phyloP scores from a whole-genome alignment of 139 green algal genomes.

The Medakamo hakoo region DNA sequence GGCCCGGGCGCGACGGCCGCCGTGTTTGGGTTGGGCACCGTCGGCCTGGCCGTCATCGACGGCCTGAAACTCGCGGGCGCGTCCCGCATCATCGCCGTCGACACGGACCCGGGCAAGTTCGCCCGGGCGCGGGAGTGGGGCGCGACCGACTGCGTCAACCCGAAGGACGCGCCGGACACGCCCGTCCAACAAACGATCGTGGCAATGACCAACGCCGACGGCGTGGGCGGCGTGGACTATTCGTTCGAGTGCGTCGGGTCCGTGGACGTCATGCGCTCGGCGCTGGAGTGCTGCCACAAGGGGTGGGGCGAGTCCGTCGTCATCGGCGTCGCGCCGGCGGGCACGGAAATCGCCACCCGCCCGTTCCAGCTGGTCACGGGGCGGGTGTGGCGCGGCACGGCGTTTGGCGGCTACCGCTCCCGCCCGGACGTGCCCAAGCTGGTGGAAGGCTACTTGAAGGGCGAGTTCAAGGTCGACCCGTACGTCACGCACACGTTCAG shows the following conservation, averaged over 20 bases:
- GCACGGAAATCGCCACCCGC: slow-evolving; percentile 34
- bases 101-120: slow-evolving; percentile 84
- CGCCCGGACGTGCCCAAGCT: slow-evolving; percentile 65
- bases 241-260: slow-evolving; percentile 89
- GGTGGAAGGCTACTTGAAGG: slow-evolving; percentile 65
- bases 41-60: slow-evolving; percentile 84
- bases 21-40: slow-evolving; percentile 70
- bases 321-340: slow-evolving; percentile 33
- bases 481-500: slow-evolving; percentile 87
- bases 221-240: slow-evolving; percentile 76
- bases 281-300: slow-evolving; percentile 82
- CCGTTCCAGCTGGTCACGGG: slow-evolving; percentile 95
- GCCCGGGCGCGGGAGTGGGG: slow-evolving; percentile 58
- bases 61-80: slow-evolving; percentile 53
- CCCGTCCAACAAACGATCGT: slow-evolving; percentile 74
- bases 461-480: slow-evolving; percentile 69
- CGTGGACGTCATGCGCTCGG: slow-evolving; percentile 74
- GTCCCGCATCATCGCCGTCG: slow-evolving; percentile 75
- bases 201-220: slow-evolving; percentile 57
- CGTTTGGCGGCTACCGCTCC: slow-evolving; percentile 89
- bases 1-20: slow-evolving; percentile 68
- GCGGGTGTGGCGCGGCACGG: slow-evolving; percentile 79
- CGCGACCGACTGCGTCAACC: slow-evolving; percentile 77
- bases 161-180: slow-evolving; percentile 52
- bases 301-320: slow-evolving; percentile 69